Percentiles rank a stretch among this genome's conserved stretches.
Conservation (phyloP, 2,329 filamentous ascomycete genomes). For the Fonsecaea nubica region DNA sequence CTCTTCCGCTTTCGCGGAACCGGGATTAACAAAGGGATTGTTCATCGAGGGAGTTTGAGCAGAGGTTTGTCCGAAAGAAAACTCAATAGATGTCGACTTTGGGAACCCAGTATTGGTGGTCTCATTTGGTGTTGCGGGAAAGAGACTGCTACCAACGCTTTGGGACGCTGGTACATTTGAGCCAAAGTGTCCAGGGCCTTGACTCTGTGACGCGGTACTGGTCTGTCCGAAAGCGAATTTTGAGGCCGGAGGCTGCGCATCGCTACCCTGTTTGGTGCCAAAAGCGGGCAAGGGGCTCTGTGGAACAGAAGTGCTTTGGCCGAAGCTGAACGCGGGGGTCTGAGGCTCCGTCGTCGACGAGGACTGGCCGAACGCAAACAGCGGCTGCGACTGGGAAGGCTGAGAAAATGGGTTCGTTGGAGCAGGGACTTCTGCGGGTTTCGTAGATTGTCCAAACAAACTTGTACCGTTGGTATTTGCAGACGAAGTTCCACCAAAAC, state of each 20-base stretch:
- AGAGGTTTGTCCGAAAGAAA: conserved; percentile 29
- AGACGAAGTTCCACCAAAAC: conserved; percentile 25
- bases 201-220: conserved; percentile 16
- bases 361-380: conserved; percentile 32
- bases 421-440: conserved; percentile 21
- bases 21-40: conserved; percentile 24
- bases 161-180: neutral
- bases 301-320: conserved; percentile 27
- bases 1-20: conserved; percentile 18
- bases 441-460: conserved; percentile 25
- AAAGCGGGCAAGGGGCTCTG: conserved; percentile 27
- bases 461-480: conserved; percentile 22
- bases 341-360: conserved; percentile 22
- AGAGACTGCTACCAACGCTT: conserved; percentile 16
- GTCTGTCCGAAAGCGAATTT: conserved; percentile 30
- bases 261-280: conserved; percentile 14
- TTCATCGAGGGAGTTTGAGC: conserved; percentile 8
- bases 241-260: conserved; percentile 12
- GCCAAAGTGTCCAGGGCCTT: conserved; percentile 14
- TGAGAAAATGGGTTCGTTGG: conserved; percentile 30
- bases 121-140: conserved; percentile 20
- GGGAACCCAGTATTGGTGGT: conserved; percentile 12
- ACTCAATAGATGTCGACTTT: conserved; percentile 1
- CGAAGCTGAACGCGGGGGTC: conserved; percentile 32
- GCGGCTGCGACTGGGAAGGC: conserved; percentile 26